phyloP scores from a whole-genome alignment of 75 land plant species.

The Isoetes taiwanensis region DNA sequence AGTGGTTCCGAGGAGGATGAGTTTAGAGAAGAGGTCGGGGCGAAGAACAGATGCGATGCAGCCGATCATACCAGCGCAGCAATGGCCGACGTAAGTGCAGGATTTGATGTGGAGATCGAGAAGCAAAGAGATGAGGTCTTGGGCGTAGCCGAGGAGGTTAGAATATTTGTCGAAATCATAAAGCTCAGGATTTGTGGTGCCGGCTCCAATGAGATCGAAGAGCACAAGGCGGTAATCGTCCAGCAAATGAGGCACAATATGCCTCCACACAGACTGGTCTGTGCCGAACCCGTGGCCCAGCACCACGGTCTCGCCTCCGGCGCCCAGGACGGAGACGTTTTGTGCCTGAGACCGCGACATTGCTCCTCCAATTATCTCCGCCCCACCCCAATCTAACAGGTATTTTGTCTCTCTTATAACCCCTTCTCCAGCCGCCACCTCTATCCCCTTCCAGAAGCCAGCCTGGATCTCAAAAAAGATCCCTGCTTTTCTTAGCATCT shows the following conservation, averaged over 20 bases:
- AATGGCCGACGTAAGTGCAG: conserved; percentile 49
- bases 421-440: too few species aligned
- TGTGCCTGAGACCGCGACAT: too few species aligned
- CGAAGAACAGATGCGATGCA: conserved; percentile 56
- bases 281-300: conserved; percentile 55
- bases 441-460: too few species aligned
- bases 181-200: conserved; percentile 13
- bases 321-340: conserved; percentile 40
- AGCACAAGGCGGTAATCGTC: conserved; percentile 21
- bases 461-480: too few species aligned
- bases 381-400: too few species aligned
- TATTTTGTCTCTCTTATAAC: too few species aligned
- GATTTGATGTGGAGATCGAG: conserved; percentile 27
- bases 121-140: conserved; percentile 34
- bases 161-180: conserved; percentile 15
- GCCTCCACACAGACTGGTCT: conserved; percentile 49
- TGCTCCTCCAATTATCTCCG: too few species aligned
- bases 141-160: conserved; percentile 42
- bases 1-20: conserved; percentile 51
- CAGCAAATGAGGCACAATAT: conserved; percentile 28
- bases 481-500: too few species aligned
- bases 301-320: conserved; percentile 20
- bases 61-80: conserved; percentile 68
- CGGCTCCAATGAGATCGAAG: conserved; percentile 30
- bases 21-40: conserved; percentile 43